These are phyloP conservation scores for Floccularia luteovirens DNA, from an alignment of 768 basidiomycete genomes.

Conservation along the genomic window DNA sequence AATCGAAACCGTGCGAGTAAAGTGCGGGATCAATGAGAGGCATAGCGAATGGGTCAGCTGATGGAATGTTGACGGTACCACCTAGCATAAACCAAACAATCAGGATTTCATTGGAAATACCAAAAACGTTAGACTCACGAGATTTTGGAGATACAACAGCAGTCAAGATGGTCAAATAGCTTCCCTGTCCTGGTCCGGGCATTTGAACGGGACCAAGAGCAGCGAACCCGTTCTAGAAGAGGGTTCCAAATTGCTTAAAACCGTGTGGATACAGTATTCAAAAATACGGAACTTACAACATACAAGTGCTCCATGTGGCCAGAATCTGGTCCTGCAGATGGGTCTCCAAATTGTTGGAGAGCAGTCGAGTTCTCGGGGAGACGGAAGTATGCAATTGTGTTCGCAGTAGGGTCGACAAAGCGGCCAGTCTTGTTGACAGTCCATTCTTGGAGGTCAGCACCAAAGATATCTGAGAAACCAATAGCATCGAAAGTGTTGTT, in stretches of 20 bases:
- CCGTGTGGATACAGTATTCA: not conserved
- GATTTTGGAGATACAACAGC: not conserved
- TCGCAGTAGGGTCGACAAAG: not conserved
- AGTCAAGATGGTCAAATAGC: not conserved
- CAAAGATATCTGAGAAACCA: not conserved
- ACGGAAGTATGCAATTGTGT: not conserved
- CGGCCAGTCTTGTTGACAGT: not conserved
- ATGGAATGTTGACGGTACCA: not conserved
- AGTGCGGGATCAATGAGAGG: not conserved
- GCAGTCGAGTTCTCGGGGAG: conserved; percentile 9
- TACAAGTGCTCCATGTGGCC: conserved; percentile 16
- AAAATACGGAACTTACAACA: conserved; percentile 8
- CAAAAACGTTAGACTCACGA: not conserved
- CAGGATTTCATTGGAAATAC: not conserved
- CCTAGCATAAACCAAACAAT: not conserved
- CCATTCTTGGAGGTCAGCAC: not conserved
- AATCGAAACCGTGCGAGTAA: not conserved
- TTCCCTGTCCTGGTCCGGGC: not conserved
- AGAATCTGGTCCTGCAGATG: conserved; percentile 14
- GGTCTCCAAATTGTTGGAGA: conserved; percentile 11
- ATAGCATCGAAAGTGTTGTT: conserved; percentile 9
- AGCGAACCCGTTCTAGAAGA: too few relatives aligned
- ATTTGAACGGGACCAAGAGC: too few relatives aligned
- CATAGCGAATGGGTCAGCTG: not conserved
- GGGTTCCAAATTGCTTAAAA: not conserved